phyloP scores from a whole-genome alignment of 139 green algal genomes.

The Protoeuglena noctilucae region DNA sequence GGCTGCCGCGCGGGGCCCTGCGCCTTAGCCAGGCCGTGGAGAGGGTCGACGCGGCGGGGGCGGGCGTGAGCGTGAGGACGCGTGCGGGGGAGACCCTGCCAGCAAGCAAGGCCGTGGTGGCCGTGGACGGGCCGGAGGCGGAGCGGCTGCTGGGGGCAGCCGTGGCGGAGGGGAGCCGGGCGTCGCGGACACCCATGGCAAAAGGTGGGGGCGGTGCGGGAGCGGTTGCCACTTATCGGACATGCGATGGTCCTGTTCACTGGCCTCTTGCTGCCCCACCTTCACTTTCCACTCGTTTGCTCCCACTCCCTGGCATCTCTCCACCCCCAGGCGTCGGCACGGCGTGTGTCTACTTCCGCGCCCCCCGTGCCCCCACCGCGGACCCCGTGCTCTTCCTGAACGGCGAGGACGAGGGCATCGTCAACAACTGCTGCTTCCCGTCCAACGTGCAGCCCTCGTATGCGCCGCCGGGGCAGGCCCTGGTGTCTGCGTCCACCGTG shows the following conservation, averaged over 20 bases:
- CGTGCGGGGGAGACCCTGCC: slow-evolving; percentile 24
- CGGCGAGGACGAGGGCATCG: slow-evolving; percentile 44
- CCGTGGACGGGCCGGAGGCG: slow-evolving; percentile 57
- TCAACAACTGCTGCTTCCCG: slow-evolving; percentile 95
- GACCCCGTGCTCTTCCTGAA: slow-evolving; percentile 87
- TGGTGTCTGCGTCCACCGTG: slow-evolving; percentile 81
- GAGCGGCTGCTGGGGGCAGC: slow-evolving; percentile 35
- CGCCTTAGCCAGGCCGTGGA: slow-evolving; percentile 23
- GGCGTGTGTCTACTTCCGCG: slow-evolving; percentile 68
- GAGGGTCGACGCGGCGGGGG: slow-evolving; percentile 4
- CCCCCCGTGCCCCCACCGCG: slow-evolving; percentile 11
- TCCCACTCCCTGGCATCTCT: slow-evolving; percentile 14
- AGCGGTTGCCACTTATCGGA: no score
- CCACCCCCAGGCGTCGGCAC: slow-evolving; percentile 65
- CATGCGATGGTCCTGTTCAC: no score
- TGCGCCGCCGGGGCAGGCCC: slow-evolving; percentile 62
- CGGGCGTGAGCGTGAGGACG: slow-evolving; percentile 17
- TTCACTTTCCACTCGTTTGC: no score
- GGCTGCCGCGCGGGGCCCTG: slow-evolving; percentile 25
- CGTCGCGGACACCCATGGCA: no score
- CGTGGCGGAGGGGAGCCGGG: slow-evolving; percentile 15
- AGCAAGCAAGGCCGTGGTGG: slow-evolving; percentile 53
- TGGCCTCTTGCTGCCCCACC: no score
- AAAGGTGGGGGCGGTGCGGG: background rate
- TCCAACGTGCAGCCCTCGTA: slow-evolving; percentile 70